phyloP scores from a whole-genome alignment of 495 filamentous ascomycete genomes.

The Paragyromitra xinjiangensis region DNA sequence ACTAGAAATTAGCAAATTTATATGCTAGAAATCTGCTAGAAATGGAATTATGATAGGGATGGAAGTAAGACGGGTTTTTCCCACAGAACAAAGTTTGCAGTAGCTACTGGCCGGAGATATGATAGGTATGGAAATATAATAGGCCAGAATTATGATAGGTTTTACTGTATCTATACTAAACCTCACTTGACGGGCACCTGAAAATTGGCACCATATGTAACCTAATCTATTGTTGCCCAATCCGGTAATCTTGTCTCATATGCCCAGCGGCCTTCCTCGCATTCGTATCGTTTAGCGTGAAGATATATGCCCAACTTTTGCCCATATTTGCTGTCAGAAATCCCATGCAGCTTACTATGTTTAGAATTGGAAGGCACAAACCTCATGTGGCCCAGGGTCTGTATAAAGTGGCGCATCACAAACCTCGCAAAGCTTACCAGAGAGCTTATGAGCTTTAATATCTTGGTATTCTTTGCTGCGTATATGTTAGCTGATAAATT shows the following conservation, averaged over 20 bases:
- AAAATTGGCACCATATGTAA: background rate
- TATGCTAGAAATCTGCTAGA: too few relatives aligned
- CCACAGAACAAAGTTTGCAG: too few relatives aligned
- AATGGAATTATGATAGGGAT: too few relatives aligned
- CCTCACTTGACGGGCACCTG: too few relatives aligned
- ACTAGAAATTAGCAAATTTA: too few relatives aligned
- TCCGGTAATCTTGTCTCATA: slow-evolving; percentile 84
- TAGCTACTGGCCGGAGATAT: too few relatives aligned
- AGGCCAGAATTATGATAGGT: too few relatives aligned
- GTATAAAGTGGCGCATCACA: slow-evolving; percentile 91
- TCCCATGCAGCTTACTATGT: background rate
- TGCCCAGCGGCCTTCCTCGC: slow-evolving; percentile 79
- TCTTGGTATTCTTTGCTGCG: slow-evolving; percentile 72
- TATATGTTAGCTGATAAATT: background rate
- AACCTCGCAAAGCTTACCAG: slow-evolving; percentile 78
- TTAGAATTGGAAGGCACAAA: slow-evolving; percentile 1
- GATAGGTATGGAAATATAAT: too few relatives aligned
- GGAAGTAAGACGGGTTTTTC: too few relatives aligned
- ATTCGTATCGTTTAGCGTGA: slow-evolving; percentile 88
- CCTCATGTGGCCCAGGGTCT: slow-evolving; percentile 85
- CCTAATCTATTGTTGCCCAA: slow-evolving; percentile 71
- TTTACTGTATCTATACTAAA: too few relatives aligned
- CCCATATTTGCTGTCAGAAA: background rate
- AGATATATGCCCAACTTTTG: slow-evolving; percentile 80
- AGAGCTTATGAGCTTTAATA: slow-evolving; percentile 88